Evolutionary conservation across 2,329 filamentous ascomycete genomes (phyloP).

Genomic region (Talaromyces sp.): DNA sequence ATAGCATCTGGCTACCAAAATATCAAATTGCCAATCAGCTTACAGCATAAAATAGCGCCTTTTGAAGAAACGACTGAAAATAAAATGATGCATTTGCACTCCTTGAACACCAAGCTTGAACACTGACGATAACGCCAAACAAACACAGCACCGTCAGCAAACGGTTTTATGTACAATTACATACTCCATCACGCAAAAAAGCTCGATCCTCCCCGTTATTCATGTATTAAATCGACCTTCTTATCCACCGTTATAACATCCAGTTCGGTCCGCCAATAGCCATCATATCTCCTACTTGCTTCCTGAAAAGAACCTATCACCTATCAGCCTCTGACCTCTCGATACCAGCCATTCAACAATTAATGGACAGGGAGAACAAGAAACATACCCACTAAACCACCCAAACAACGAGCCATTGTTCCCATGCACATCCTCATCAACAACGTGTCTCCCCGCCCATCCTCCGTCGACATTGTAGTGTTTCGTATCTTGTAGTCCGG

Average conservation of each 20-base stretch:
- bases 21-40: too few relatives aligned
- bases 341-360: too few relatives aligned
- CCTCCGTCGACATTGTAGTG: constrained; percentile 38
- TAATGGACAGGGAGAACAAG: neutral
- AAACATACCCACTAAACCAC: constrained; percentile 12
- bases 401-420: neutral
- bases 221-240: too few relatives aligned
- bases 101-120: constrained; percentile 6
- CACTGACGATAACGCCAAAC: neutral
- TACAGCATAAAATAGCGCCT: neutral
- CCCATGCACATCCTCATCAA: constrained; percentile 20
- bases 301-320: constrained; percentile 4
- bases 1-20: too few relatives aligned
- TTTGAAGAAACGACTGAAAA: neutral
- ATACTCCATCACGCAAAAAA: neutral
- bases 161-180: neutral
- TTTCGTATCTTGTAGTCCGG: constrained; percentile 38
- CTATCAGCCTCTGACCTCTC: neutral
- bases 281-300: constrained; percentile 4
- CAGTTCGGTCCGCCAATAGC: neutral
- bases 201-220: neutral
- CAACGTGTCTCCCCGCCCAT: constrained; percentile 31
- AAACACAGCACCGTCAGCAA: neutral
- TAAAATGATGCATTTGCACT: neutral
- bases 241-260: neutral